phyloP scores from a whole-genome alignment of 805 yeast genomes.

The Kodamaea neixiangensis region DNA sequence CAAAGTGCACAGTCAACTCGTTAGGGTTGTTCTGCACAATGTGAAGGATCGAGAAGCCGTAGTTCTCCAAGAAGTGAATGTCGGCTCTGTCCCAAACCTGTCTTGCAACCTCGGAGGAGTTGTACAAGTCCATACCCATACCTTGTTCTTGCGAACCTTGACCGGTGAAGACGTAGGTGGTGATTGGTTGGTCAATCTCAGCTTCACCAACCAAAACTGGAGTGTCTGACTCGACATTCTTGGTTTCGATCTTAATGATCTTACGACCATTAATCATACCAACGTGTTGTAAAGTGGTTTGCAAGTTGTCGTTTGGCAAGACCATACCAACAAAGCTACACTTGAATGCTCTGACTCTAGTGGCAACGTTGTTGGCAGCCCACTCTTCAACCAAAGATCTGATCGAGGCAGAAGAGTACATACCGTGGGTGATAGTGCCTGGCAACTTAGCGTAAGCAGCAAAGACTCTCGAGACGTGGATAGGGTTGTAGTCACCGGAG shows the following conservation, averaged over 20 bases:
- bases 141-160: constrained; percentile 99
- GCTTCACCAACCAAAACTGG: constrained; percentile 92
- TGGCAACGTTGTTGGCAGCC: constrained; percentile 97
- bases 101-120: constrained; percentile 86
- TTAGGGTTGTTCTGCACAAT: constrained; percentile 95
- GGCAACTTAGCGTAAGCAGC: constrained; percentile 91
- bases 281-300: constrained; percentile 87
- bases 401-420: constrained; percentile 96
- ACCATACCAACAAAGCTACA: constrained; percentile 96
- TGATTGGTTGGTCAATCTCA: constrained; percentile 96
- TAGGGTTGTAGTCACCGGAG: constrained; percentile 98
- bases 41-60: constrained; percentile 95
- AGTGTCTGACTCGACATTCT: constrained; percentile 75
- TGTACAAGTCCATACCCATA: constrained; percentile 99
- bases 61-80: constrained; percentile 83
- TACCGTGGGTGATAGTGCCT: constrained; percentile 98
- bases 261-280: constrained; percentile 99
- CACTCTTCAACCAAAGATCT: constrained; percentile 95
- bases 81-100: constrained; percentile 99
- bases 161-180: constrained; percentile 97
- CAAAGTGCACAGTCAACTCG: constrained; percentile 93
- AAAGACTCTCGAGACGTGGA: constrained; percentile 94
- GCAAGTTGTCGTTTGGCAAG: constrained; percentile 87
- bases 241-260: constrained; percentile 88
- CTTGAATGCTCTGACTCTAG: constrained; percentile 92